Conservation (phyloP, 441 rosid genomes). For the Capsella rubella region DNA sequence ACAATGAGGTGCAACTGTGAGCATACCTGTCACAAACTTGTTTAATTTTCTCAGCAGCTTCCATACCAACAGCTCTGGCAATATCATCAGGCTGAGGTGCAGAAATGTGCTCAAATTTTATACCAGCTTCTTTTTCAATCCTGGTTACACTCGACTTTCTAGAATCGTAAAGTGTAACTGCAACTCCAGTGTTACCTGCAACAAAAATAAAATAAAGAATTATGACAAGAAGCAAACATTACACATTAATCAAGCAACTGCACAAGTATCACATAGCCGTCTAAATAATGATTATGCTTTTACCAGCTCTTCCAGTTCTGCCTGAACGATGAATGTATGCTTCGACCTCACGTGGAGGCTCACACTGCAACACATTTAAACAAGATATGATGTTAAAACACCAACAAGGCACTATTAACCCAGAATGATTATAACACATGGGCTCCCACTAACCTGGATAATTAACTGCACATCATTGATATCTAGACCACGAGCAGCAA, state of each 20-base stretch:
- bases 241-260: neutral
- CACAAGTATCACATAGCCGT: neutral
- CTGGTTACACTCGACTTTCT: constrained; percentile 68
- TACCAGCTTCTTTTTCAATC: constrained; percentile 86
- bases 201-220: constrained; percentile 9
- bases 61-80: constrained; percentile 75
- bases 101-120: constrained; percentile 80
- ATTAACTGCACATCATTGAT: constrained; percentile 94
- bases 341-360: constrained; percentile 97
- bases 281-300: constrained; percentile 3
- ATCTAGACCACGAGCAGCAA: constrained; percentile 97
- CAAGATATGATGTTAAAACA: constrained; percentile 14
- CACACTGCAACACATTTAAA: constrained; percentile 61
- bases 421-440: neutral
- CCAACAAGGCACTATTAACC: neutral
- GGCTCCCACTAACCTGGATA: constrained; percentile 70
- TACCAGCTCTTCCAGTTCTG: constrained; percentile 98
- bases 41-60: constrained; percentile 72
- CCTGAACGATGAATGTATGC: constrained; percentile 97
- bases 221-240: neutral
- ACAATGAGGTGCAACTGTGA: neutral
- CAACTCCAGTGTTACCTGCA: constrained; percentile 90
- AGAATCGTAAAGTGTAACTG: constrained; percentile 90
- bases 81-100: constrained; percentile 88
- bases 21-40: constrained; percentile 85